Conservation (phyloP, 768 basidiomycete species). For the Naematelia encephala region DNA sequence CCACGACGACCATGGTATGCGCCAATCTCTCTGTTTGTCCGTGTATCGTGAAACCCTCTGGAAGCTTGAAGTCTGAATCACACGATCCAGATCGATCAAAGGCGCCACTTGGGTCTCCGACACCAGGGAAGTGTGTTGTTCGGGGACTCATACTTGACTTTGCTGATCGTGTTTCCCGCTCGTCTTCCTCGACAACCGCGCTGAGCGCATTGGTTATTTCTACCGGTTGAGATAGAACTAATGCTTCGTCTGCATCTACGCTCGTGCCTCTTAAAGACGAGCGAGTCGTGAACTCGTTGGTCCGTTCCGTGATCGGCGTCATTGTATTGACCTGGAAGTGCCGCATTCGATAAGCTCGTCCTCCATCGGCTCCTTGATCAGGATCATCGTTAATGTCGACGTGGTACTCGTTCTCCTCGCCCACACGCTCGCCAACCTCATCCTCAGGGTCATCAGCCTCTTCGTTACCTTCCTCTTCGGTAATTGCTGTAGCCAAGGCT, state of each 20-base stretch:
- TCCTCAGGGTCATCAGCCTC: constrained; percentile 14
- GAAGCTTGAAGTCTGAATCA: constrained; percentile 31
- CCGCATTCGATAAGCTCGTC: constrained; percentile 48
- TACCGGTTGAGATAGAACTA: constrained; percentile 18
- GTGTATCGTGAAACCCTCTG: constrained; percentile 50
- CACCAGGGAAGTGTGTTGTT: constrained; percentile 1
- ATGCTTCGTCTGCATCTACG: constrained; percentile 37
- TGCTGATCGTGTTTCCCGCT: constrained; percentile 23
- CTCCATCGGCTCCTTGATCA: constrained; percentile 39
- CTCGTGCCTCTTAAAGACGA: neutral
- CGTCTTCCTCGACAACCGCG: constrained; percentile 50
- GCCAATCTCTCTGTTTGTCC: constrained; percentile 4
- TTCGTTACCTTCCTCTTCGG: constrained; percentile 23
- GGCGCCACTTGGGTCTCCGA: neutral
- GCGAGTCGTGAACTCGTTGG: constrained; percentile 71
- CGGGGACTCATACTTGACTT: neutral
- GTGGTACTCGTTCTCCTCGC: constrained; percentile 14
- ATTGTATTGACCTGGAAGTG: constrained; percentile 68
- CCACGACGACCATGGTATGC: constrained; percentile 33
- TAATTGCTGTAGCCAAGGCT: constrained; percentile 15
- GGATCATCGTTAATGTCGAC: constrained; percentile 36
- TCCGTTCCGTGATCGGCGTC: constrained; percentile 97
- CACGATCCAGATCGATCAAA: constrained; percentile 27
- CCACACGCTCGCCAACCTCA: constrained; percentile 10
- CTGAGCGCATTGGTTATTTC: constrained; percentile 6